Conservation (phyloP, 1,139 yeast species). For the Pneumocystis canis region DNA sequence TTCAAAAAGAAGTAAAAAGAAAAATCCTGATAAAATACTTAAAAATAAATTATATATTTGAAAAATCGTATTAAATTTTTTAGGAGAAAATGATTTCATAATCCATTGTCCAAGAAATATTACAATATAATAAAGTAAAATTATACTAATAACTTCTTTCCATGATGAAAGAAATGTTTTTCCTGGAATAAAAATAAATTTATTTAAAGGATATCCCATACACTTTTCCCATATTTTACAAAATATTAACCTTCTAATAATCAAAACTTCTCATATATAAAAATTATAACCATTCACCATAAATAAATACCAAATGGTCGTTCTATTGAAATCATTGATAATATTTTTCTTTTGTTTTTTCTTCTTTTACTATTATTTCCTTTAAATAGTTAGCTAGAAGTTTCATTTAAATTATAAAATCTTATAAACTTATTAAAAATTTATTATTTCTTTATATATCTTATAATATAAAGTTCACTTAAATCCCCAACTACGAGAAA, state of each 20-base stretch:
- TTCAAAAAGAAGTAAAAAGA: conserved; percentile 60
- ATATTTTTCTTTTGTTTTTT: background rate
- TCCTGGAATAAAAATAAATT: conserved; percentile 55
- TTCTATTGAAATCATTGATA: conserved; percentile 44
- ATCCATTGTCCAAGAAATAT: conserved; percentile 71
- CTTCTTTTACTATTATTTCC: background rate
- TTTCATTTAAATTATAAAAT: background rate
- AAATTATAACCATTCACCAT: conserved; percentile 41
- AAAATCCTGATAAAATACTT: conserved; percentile 51
- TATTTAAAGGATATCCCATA: conserved; percentile 47
- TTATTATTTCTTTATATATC: background rate
- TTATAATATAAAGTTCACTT: too few relatives aligned
- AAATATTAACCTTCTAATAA: conserved; percentile 31
- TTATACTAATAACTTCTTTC: conserved; percentile 45
- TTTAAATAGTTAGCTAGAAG: background rate
- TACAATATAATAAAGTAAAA: conserved; percentile 55
- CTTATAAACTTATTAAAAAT: background rate
- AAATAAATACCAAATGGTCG: conserved; percentile 80
- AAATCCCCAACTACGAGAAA: too few relatives aligned
- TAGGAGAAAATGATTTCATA: conserved; percentile 43
- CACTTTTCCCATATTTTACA: conserved; percentile 38
- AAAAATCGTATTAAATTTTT: conserved; percentile 56
- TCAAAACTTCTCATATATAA: background rate
- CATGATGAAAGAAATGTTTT: conserved; percentile 38
- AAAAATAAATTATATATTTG: conserved; percentile 70